phyloP scores from a whole-genome alignment of 441 rosid genomes.

The Populus hybrid region DNA sequence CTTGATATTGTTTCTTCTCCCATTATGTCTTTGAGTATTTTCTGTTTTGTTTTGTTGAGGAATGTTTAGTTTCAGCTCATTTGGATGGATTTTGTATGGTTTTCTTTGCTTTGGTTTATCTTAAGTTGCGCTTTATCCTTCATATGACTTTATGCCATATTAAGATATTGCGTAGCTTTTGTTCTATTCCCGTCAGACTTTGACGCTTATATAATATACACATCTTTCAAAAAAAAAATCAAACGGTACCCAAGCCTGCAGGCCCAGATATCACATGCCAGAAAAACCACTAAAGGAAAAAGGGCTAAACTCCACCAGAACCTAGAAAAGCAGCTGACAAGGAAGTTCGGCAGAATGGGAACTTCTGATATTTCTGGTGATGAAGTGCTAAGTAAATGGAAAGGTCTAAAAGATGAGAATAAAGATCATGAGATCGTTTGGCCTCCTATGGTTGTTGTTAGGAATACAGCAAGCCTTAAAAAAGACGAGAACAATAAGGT shows the following conservation, averaged over 20 bases:
- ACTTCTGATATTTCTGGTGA: not conserved
- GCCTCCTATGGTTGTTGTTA: constrained; percentile 24
- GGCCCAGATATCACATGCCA: constrained; percentile 11
- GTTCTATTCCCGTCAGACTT: too few species aligned
- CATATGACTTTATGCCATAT: too few species aligned
- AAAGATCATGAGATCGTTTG: constrained; percentile 18
- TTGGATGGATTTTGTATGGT: too few species aligned
- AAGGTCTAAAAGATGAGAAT: constrained; percentile 7
- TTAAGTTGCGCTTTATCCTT: too few species aligned
- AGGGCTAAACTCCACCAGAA: constrained; percentile 11
- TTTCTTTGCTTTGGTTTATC: too few species aligned
- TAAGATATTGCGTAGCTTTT: too few species aligned
- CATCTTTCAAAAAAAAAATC: too few species aligned
- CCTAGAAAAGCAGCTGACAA: constrained; percentile 6
- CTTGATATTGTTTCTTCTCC: too few species aligned
- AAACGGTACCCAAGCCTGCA: constrained; percentile 5
- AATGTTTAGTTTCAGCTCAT: too few species aligned
- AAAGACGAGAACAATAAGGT: constrained; percentile 14
- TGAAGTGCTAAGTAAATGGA: constrained; percentile 3
- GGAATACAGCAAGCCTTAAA: constrained; percentile 2
- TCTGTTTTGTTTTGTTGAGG: too few species aligned
- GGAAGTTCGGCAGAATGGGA: not conserved
- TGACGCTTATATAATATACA: too few species aligned
- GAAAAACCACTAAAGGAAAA: not conserved
- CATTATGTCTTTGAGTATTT: too few species aligned